Percentiles rank a stretch among this genome's conserved stretches.
Evolutionary conservation across 139 green algal genomes (phyloP).

Genomic region (Chlorella sp.): DNA sequence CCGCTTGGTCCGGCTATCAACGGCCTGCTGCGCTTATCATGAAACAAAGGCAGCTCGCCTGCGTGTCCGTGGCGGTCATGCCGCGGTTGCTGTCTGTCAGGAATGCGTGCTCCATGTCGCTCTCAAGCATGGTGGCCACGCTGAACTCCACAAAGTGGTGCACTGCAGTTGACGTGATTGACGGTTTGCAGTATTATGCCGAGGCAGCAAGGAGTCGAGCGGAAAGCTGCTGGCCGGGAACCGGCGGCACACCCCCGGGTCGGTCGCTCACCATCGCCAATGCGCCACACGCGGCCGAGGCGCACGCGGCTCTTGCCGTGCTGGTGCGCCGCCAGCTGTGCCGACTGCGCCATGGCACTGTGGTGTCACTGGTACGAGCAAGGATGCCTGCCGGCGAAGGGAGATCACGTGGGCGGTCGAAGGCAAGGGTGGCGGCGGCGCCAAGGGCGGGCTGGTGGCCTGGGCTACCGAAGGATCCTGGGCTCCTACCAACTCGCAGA

Average conservation of each 20-base stretch:
- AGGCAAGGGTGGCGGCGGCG: too few relatives aligned
- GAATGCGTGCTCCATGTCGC: constrained; percentile 86
- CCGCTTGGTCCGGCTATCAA: too few relatives aligned
- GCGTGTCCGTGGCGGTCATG: constrained; percentile 94
- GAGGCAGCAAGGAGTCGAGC: too few relatives aligned
- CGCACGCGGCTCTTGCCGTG: constrained; percentile 88
- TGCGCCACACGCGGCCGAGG: constrained; percentile 78
- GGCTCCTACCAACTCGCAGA: too few relatives aligned
- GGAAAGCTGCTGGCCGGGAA: background rate
- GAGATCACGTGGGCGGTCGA: too few relatives aligned
- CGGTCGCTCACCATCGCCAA: constrained; percentile 46
- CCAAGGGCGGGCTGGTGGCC: too few relatives aligned
- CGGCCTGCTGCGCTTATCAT: too few relatives aligned
- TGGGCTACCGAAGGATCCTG: too few relatives aligned
- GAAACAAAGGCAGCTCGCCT: too few relatives aligned
- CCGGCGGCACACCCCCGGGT: background rate
- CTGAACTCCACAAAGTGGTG: constrained; percentile 89
- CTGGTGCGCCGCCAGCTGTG: constrained; percentile 70
- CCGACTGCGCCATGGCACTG: background rate
- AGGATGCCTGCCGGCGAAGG: too few relatives aligned
- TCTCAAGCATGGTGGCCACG: constrained; percentile 83
- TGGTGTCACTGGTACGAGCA: too few relatives aligned
- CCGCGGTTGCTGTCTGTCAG: constrained; percentile 73
- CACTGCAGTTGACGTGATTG: background rate
- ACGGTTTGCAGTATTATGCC: too few relatives aligned